A percentile compares a stretch with the other conserved stretches of the same genome.
phyloP scores from a whole-genome alignment of 2,329 filamentous ascomycete genomes.

The Torrubiella hemipterigena region DNA sequence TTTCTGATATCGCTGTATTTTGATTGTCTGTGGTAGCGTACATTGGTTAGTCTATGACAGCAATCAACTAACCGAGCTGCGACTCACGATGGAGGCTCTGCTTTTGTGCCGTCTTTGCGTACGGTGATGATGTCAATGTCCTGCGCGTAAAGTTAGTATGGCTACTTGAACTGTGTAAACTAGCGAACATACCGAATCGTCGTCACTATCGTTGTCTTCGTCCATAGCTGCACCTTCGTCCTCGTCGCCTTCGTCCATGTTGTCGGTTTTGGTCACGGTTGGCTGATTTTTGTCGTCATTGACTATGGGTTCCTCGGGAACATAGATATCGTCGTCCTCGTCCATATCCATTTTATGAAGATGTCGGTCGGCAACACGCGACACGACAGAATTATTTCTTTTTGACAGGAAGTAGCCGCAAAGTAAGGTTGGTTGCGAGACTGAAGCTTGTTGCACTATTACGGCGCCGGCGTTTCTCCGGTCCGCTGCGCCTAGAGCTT shows the following conservation, averaged over 20 bases:
- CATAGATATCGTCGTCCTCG: conserved; percentile 57
- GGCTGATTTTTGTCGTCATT: conserved; percentile 19
- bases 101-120: conserved; percentile 50
- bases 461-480: conserved; percentile 2
- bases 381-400: not conserved
- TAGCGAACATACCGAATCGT: conserved; percentile 31
- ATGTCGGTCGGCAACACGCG: not conserved
- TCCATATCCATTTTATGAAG: conserved; percentile 48
- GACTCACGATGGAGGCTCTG: conserved; percentile 45
- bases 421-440: not conserved
- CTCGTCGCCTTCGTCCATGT: conserved; percentile 52
- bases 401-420: conserved; percentile 6
- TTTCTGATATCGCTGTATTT: conserved; percentile 55
- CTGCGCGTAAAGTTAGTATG: conserved; percentile 18
- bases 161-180: not conserved
- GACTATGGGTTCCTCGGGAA: conserved; percentile 41
- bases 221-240: conserved; percentile 50
- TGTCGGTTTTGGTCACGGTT: conserved; percentile 29
- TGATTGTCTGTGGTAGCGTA: conserved; percentile 32
- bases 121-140: conserved; percentile 60
- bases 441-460: not conserved
- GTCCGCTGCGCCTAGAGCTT: conserved; percentile 3
- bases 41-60: not conserved
- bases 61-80: not conserved
- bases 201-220: conserved; percentile 45